Evolutionary conservation across 2,329 filamentous ascomycete species (phyloP), one percentile per base, ranked within the genome.

Genomic region (Talaromyces sp.): DNA sequence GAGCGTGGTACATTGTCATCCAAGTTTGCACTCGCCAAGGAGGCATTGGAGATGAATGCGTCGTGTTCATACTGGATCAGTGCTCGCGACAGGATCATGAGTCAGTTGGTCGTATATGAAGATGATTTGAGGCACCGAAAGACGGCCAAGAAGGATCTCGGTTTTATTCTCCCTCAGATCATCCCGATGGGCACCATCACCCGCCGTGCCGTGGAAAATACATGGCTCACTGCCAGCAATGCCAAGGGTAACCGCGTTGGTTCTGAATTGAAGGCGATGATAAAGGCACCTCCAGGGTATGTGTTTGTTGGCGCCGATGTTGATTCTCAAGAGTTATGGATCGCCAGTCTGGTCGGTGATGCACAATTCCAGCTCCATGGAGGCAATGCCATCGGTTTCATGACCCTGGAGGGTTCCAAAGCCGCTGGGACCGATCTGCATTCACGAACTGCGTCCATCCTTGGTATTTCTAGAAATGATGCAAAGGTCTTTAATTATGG

Each of bases 51-150:
- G 71, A 99, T 99, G 95, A 99, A 99, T 71, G 93, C 95, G 0
- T 97, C 93, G 0, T 99, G 96, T 75, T 98, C 94, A 0, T 99
- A 99, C 78, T 99, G 96, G 95, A 98, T 99, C 71, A 97, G 92
- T 72, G 93, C 95, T 17, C 86, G 95, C 67, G 92, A 97, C 73
- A 85, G 95, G 59, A 99, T 99, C 78, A 94, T 82, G 84, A 91
- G 89, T n/a, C 95, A 99, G 73, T 91, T 98, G 84, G 93, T 96
- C 1, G 90, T 99, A 1, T 97, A 96, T 74, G 84, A 93, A 66
- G 83, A 88, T 39, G 88, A 96, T 68, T 68, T 80, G 57, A 67
- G 70, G 60, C 70, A 73, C 5, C 37, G 33, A 41, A 35, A 31
- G 17, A 58, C 64, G 27, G 43, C 50, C 27, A 66, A 69, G 10